Evolutionary conservation across 1,139 yeast genomes (phyloP).

Genomic region (Blastobotrys serpentis): DNA sequence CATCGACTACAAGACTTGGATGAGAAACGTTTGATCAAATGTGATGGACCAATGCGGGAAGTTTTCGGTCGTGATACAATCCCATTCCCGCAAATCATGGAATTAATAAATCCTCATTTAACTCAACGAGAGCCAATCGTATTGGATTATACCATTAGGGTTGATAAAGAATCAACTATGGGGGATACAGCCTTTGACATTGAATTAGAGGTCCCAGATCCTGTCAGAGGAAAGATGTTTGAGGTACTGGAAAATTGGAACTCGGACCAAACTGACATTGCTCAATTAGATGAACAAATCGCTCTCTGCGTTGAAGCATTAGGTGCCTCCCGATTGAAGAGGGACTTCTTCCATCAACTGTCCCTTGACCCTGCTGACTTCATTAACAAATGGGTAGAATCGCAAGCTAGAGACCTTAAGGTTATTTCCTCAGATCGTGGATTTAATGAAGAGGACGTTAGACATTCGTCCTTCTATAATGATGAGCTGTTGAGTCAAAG

Average conservation of each 20-base stretch:
- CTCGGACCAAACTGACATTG: slow-evolving; percentile 51
- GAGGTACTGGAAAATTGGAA: slow-evolving; percentile 45
- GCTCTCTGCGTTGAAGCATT: slow-evolving; percentile 63
- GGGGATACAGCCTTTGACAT: slow-evolving; percentile 82
- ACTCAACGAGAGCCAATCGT: slow-evolving; percentile 76
- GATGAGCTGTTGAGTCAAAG: slow-evolving; percentile 76
- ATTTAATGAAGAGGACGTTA: slow-evolving; percentile 83
- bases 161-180: slow-evolving; percentile 71
- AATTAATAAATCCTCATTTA: slow-evolving; percentile 61
- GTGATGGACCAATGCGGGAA: slow-evolving; percentile 64
- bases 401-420: slow-evolving; percentile 72
- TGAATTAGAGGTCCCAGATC: slow-evolving; percentile 58
- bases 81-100: slow-evolving; percentile 73
- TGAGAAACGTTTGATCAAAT: slow-evolving; percentile 58
- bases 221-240: slow-evolving; percentile 48
- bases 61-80: slow-evolving; percentile 45
- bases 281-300: slow-evolving; percentile 58
- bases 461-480: slow-evolving; percentile 77
- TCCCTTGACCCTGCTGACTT: slow-evolving; percentile 76
- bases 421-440: slow-evolving; percentile 84
- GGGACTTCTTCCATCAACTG: slow-evolving; percentile 71
- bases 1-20: slow-evolving; percentile 61
- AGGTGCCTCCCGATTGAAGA: slow-evolving; percentile 60
- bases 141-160: slow-evolving; percentile 70
- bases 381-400: slow-evolving; percentile 66